Percentiles rank a stretch among this genome's conserved stretches.
Evolutionary conservation across 2,329 filamentous ascomycete species (phyloP).

Genomic region (Penicillium sp.): DNA sequence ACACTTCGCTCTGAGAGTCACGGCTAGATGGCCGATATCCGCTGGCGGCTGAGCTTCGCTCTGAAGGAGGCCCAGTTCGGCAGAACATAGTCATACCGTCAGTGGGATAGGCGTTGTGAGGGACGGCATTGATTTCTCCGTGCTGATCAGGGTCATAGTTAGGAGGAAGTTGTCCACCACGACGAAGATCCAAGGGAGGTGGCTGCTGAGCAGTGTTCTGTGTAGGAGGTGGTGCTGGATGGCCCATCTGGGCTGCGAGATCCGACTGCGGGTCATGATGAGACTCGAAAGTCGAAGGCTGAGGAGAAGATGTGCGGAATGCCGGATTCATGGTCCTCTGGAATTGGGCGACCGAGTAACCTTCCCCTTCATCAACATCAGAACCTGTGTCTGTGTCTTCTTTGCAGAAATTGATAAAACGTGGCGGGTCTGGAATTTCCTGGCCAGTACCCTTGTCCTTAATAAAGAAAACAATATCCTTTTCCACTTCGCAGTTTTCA

Average conservation of each 20-base stretch:
- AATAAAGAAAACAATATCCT: constrained; percentile 90
- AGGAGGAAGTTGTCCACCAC: constrained; percentile 46
- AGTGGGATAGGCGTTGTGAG: constrained; percentile 90
- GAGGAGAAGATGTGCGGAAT: constrained; percentile 93
- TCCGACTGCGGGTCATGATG: constrained; percentile 84
- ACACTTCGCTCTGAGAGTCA: constrained; percentile 89
- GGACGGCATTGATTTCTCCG: constrained; percentile 69
- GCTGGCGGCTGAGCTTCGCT: constrained; percentile 69
- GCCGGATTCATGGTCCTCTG: constrained; percentile 93
- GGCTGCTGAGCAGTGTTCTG: constrained; percentile 34
- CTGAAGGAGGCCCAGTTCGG: constrained; percentile 72
- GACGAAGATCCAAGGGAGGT: constrained; percentile 43
- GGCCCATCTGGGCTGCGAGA: constrained; percentile 71
- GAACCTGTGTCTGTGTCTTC: constrained; percentile 80
- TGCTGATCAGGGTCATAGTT: constrained; percentile 63
- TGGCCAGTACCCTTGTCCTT: constrained; percentile 87
- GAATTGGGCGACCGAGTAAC: constrained; percentile 95
- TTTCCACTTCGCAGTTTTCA: constrained; percentile 95
- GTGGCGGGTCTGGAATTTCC: constrained; percentile 95
- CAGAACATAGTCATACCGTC: constrained; percentile 99
- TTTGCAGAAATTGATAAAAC: constrained; percentile 98
- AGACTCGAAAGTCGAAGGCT: constrained; percentile 89
- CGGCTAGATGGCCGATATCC: constrained; percentile 78
- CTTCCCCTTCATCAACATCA: constrained; percentile 86
- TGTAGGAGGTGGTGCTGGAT: constrained; percentile 50